Percentiles rank a stretch among this genome's conserved stretches.
Evolutionary conservation across 2,329 filamentous ascomycete genomes (phyloP).

Genomic region (Colletotrichum navitas): DNA sequence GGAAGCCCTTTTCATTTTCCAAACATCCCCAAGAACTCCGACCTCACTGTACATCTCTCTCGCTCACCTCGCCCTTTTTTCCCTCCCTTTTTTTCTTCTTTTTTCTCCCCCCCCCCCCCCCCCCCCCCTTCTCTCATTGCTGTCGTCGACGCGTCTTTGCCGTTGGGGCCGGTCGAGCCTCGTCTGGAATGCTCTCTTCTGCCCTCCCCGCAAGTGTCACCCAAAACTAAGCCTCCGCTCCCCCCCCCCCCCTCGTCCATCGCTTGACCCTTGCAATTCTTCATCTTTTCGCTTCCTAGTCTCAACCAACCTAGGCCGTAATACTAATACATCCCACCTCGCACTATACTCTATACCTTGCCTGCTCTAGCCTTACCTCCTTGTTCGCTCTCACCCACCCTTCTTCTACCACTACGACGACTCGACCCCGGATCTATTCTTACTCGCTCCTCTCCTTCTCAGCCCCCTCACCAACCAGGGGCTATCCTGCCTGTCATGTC

Average conservation of each 20-base stretch:
- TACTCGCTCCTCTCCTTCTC: conserved; percentile 24
- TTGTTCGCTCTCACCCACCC: conserved; percentile 20
- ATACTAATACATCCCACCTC: conserved; percentile 40
- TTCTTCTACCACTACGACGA: conserved; percentile 31
- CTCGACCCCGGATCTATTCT: conserved; percentile 32
- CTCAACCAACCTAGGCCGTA: conserved; percentile 37
- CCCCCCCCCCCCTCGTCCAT: conserved; percentile 33
- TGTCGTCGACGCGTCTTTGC: neutral
- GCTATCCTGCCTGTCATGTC: conserved; percentile 40
- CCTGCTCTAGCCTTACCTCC: conserved; percentile 32
- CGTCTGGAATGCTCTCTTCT: conserved; percentile 35
- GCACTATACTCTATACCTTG: conserved; percentile 40
- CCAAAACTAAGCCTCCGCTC: conserved; percentile 16
- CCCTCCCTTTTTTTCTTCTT: too few species aligned
- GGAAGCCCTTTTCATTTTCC: neutral
- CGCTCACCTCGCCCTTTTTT: neutral
- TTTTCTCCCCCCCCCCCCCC: too few species aligned
- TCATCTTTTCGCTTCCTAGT: conserved; percentile 32
- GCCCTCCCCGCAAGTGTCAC: conserved; percentile 21
- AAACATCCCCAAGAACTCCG: neutral
- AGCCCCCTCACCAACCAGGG: conserved; percentile 37
- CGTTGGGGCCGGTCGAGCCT: conserved; percentile 3
- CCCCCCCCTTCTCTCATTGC: neutral
- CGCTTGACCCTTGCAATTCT: conserved; percentile 20
- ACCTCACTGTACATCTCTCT: neutral